Conservation (phyloP, 352 stramenopile genomes). For the Blastocystis sp. region DNA sequence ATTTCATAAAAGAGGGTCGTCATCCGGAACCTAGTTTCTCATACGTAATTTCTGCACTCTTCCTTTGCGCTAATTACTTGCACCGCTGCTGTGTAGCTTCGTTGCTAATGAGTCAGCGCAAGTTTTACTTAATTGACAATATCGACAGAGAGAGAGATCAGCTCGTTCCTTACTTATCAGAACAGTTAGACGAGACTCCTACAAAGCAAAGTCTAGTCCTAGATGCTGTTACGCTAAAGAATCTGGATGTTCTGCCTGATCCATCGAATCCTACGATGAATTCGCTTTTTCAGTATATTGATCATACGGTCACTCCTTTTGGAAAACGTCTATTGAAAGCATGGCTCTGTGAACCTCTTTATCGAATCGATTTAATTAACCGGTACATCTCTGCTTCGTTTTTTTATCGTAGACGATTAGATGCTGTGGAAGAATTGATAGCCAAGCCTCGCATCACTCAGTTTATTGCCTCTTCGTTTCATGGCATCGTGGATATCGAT, state of each 20-base stretch:
- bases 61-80: neutral
- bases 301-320: conserved; percentile 84
- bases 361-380: conserved; percentile 85
- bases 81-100: neutral
- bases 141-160: conserved; percentile 64
- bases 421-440: conserved; percentile 89
- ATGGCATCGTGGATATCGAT: conserved; percentile 85
- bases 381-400: conserved; percentile 63
- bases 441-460: conserved; percentile 67
- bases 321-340: conserved; percentile 87
- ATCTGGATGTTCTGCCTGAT: conserved; percentile 87
- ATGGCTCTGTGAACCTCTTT: conserved; percentile 92
- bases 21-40: conserved; percentile 38
- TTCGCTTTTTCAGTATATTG: conserved; percentile 82
- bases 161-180: neutral
- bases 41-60: neutral
- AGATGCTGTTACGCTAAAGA: conserved; percentile 90
- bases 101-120: neutral
- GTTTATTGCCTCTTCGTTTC: neutral
- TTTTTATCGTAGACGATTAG: conserved; percentile 71
- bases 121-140: conserved; percentile 66
- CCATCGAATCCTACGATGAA: conserved; percentile 79
- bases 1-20: conserved; percentile 71
- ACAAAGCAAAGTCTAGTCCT: conserved; percentile 74
- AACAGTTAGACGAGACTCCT: neutral